Evolutionary conservation across 1,139 yeast species (phyloP).

Genomic region (Pichia sp.): DNA sequence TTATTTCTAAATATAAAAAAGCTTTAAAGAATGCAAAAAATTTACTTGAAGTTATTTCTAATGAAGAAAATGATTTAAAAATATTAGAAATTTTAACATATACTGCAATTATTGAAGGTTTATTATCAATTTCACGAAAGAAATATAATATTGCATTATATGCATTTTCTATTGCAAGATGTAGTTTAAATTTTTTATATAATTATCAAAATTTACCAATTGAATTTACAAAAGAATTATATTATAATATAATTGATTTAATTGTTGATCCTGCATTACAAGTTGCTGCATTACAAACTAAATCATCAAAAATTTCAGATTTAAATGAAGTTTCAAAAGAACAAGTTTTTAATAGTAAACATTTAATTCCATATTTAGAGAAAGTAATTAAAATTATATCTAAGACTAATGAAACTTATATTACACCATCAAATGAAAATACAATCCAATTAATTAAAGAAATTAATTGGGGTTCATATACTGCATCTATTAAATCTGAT

Average conservation of each 20-base stretch:
- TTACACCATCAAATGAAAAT: constrained; percentile 31
- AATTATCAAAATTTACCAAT: constrained; percentile 18
- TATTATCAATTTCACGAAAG: constrained; percentile 48
- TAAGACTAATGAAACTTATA: constrained; percentile 37
- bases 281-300: constrained; percentile 36
- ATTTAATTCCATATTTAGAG: constrained; percentile 30
- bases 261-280: constrained; percentile 65
- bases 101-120: constrained; percentile 56
- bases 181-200: constrained; percentile 49
- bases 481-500: constrained; percentile 63
- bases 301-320: constrained; percentile 33
- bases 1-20: constrained; percentile 63
- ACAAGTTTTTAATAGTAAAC: constrained; percentile 33
- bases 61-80: constrained; percentile 27
- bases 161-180: constrained; percentile 55
- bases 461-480: constrained; percentile 67
- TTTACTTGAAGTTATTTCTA: constrained; percentile 38
- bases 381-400: constrained; percentile 37
- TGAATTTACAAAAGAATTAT: constrained; percentile 34
- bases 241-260: constrained; percentile 52
- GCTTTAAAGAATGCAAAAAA: constrained; percentile 43
- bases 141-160: constrained; percentile 52
- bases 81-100: constrained; percentile 57
- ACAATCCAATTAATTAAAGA: constrained; percentile 30
- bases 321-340: constrained; percentile 43